Conservation (phyloP, 1,139 yeast genomes). For the Geotrichum carabidarum region DNA sequence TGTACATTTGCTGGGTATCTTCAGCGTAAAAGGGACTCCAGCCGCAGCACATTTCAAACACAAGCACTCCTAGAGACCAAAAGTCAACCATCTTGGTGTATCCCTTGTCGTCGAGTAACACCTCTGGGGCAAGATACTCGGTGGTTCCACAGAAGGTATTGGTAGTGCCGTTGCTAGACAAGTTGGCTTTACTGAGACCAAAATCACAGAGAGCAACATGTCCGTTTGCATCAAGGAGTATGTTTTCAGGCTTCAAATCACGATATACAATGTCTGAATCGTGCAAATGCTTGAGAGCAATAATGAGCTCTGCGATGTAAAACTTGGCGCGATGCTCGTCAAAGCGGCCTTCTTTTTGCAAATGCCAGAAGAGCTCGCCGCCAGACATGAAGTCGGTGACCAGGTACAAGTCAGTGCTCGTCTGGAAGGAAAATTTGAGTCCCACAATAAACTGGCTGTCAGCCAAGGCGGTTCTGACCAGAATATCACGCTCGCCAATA, state of each 20-base stretch:
- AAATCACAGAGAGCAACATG: slow-evolving; percentile 95
- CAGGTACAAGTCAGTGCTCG: slow-evolving; percentile 81
- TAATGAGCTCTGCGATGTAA: slow-evolving; percentile 89
- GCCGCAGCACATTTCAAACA: slow-evolving; percentile 97
- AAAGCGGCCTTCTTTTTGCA: slow-evolving; percentile 92
- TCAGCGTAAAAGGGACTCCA: slow-evolving; percentile 99
- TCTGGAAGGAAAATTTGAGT: slow-evolving; percentile 90
- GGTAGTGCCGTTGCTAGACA: slow-evolving; percentile 86
- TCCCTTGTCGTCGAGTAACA: slow-evolving; percentile 86
- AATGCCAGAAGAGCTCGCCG: slow-evolving; percentile 95
- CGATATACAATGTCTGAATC: slow-evolving; percentile 91
- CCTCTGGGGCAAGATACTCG: slow-evolving; percentile 93
- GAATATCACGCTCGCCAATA: slow-evolving; percentile 89
- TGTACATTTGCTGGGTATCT: slow-evolving; percentile 96
- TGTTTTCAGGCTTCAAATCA: slow-evolving; percentile 93
- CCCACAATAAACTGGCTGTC: slow-evolving; percentile 92
- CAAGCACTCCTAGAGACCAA: slow-evolving; percentile 93
- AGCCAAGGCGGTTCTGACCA: slow-evolving; percentile 78
- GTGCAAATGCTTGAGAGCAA: slow-evolving; percentile 88
- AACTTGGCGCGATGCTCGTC: slow-evolving; percentile 89
- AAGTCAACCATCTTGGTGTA: slow-evolving; percentile 94
- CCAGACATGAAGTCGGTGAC: slow-evolving; percentile 98
- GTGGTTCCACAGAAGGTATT: slow-evolving; percentile 98
- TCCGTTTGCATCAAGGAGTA: slow-evolving; percentile 92
- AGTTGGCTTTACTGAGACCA: slow-evolving; percentile 89